A percentile compares a stretch with the other conserved stretches of the same genome.
These are phyloP conservation scores for Fusarium sp. DNA, from an alignment of 2,329 filamentous ascomycete genomes.

Conservation along the genomic window DNA sequence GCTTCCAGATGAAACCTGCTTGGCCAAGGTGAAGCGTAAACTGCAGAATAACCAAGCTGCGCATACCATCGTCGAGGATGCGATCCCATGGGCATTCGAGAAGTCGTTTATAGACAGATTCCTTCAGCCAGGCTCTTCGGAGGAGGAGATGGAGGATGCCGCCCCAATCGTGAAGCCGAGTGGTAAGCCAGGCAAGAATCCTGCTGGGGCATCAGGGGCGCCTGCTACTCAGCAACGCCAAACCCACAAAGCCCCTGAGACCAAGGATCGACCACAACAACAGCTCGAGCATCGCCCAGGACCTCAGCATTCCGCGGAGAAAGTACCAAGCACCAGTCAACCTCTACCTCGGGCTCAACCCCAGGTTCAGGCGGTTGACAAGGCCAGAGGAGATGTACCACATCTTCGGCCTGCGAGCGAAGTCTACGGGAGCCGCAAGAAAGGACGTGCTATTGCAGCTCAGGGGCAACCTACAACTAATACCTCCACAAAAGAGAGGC, in stretches of 20 bases:
- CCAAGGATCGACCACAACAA: background rate
- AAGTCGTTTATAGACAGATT: conserved; percentile 16
- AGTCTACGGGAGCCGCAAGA: conserved; percentile 45
- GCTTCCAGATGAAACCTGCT: conserved; percentile 48
- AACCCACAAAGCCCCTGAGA: background rate
- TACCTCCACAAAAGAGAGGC: background rate
- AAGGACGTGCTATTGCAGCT: background rate
- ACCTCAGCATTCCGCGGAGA: background rate
- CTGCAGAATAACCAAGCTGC: conserved; percentile 47
- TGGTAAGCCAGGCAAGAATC: background rate
- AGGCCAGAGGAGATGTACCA: conserved; percentile 26
- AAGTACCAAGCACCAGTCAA: background rate
- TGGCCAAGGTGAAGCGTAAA: conserved; percentile 44
- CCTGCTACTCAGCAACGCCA: background rate
- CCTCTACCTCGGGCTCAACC: background rate
- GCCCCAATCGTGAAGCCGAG: background rate
- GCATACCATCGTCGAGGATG: conserved; percentile 50
- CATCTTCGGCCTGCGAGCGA: conserved; percentile 42
- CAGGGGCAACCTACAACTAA: background rate
- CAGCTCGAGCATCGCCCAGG: background rate
- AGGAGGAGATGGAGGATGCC: background rate
- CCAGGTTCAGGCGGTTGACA: background rate
- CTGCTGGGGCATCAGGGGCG: background rate
- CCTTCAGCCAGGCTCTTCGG: background rate
- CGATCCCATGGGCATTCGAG: conserved; percentile 51